Conservation (phyloP, 2,329 filamentous ascomycete species). For the Polytolypa hystricis region DNA sequence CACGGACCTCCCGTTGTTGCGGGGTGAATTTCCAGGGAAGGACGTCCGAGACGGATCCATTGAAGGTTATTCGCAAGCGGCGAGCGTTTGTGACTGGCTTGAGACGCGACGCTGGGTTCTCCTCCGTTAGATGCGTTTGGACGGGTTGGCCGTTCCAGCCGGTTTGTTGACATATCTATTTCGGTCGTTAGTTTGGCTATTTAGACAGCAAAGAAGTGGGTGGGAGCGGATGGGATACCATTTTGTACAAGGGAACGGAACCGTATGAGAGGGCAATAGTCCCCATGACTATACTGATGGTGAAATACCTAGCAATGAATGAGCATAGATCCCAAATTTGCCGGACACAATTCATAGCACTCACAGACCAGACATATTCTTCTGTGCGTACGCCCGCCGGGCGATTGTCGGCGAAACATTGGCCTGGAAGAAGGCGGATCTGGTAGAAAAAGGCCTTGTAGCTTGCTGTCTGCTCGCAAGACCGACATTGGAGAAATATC, state of each 20-base stretch:
- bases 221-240: constrained; percentile 32
- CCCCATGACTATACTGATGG: constrained; percentile 50
- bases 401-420: constrained; percentile 16
- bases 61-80: constrained; percentile 90
- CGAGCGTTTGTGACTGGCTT: constrained; percentile 69
- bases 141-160: constrained; percentile 89
- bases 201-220: constrained; percentile 1
- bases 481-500: constrained; percentile 10
- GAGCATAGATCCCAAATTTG: constrained; percentile 4
- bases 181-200: not conserved
- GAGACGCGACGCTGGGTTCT: constrained; percentile 64
- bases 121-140: constrained; percentile 58
- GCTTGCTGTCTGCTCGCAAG: constrained; percentile 14
- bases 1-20: constrained; percentile 91
- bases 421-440: too few relatives aligned
- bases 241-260: constrained; percentile 57
- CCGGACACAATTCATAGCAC: constrained; percentile 9
- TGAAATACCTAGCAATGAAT: constrained; percentile 45
- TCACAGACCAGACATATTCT: constrained; percentile 47
- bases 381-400: constrained; percentile 28
- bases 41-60: constrained; percentile 85
- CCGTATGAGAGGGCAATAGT: constrained; percentile 54
- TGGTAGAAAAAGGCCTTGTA: constrained; percentile 25
- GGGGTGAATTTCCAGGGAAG: constrained; percentile 96
- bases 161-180: constrained; percentile 40